A percentile compares a stretch with the other conserved stretches of the same genome.
Evolutionary conservation across 1,284 basidiomycete species (phyloP).

Genomic region (Microbotryum intermedium): DNA sequence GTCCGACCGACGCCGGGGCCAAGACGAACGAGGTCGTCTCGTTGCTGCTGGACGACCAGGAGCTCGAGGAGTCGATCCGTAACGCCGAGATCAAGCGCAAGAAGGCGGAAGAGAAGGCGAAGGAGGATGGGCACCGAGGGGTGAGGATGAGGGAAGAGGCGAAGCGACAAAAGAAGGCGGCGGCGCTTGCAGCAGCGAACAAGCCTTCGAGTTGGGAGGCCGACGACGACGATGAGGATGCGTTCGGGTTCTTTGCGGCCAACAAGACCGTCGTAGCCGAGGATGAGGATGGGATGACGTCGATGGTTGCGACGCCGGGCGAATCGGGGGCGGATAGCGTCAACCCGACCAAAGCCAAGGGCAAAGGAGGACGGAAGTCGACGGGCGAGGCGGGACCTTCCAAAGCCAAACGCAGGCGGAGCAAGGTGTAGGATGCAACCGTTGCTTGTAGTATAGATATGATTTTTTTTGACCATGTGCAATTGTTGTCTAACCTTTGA

Average conservation of each 20-base stretch:
- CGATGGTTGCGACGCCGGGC: too few species aligned
- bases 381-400: too few species aligned
- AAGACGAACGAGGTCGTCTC: slow-evolving; percentile 97
- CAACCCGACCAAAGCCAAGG: too few species aligned
- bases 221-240: slow-evolving; percentile 27
- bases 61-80: slow-evolving; percentile 32
- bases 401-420: too few species aligned
- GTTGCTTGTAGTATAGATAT: too few species aligned
- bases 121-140: slow-evolving; percentile 17
- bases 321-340: too few species aligned
- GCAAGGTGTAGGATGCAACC: too few species aligned
- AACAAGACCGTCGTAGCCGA: too few species aligned
- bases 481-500: too few species aligned
- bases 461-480: too few species aligned
- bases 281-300: too few species aligned
- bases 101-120: slow-evolving; percentile 38
- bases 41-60: slow-evolving; percentile 88
- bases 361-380: too few species aligned
- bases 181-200: neutral
- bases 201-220: slow-evolving; percentile 8
- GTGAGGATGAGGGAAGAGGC: slow-evolving; percentile 19
- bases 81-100: slow-evolving; percentile 40
- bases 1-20: slow-evolving; percentile 47
- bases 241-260: neutral
- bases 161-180: slow-evolving; percentile 5